Percentiles rank a stretch among this genome's conserved stretches.
Evolutionary conservation across 345 rosid genomes (phyloP).

Genomic region (Rhodamnia rubescens): DNA sequence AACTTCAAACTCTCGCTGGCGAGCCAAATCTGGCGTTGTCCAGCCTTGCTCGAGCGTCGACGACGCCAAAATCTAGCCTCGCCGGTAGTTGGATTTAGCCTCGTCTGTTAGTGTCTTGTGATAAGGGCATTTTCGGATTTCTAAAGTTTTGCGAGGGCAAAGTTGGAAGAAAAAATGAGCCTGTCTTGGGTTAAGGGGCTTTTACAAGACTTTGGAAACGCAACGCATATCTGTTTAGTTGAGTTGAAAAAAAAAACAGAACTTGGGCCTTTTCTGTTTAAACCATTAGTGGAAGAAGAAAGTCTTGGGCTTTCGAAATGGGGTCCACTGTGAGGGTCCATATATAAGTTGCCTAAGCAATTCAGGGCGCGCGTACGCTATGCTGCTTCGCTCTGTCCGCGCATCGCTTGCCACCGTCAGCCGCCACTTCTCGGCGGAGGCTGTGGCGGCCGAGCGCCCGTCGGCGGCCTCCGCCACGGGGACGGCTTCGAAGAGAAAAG

Average conservation of each 20-base stretch:
- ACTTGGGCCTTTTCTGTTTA: not conserved
- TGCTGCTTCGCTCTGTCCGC: conserved; percentile 27
- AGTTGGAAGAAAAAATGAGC: not conserved
- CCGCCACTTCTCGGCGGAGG: conserved; percentile 31
- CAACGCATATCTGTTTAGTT: not conserved
- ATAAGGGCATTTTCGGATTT: not conserved
- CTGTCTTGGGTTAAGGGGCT: too few species aligned
- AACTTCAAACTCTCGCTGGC: accelerated
- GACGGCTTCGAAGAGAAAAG: not conserved
- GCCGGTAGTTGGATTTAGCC: not conserved
- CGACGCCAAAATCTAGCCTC: not conserved
- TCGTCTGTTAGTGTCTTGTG: not conserved
- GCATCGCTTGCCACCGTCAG: conserved; percentile 21
- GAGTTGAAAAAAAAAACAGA: accelerated
- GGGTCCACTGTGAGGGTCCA: not conserved
- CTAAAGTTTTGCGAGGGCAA: not conserved
- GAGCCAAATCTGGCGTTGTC: not conserved
- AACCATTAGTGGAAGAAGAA: not conserved
- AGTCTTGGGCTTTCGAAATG: not conserved
- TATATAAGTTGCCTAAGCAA: not conserved
- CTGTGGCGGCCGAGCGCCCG: conserved; percentile 2
- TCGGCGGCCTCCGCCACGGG: not conserved
- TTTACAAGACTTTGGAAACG: not conserved
- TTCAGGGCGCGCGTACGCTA: not conserved
- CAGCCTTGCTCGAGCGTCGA: not conserved